Conservation (phyloP, 495 filamentous ascomycete genomes). For the Penicillium cosmopolitanum region DNA sequence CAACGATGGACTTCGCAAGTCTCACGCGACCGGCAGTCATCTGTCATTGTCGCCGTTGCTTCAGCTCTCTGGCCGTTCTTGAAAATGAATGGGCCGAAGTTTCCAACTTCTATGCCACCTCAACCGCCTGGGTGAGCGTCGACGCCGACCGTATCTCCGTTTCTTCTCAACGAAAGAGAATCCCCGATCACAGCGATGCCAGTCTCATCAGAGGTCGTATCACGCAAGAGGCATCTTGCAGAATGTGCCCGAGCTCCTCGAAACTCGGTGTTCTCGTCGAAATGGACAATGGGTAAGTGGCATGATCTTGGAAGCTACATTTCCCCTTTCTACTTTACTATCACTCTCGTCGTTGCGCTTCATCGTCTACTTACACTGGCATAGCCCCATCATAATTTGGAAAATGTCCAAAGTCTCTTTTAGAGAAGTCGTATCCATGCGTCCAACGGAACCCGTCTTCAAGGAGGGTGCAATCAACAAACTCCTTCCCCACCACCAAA, state of each 20-base stretch:
- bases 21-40: slow-evolving; percentile 47
- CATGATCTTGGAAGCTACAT: not conserved
- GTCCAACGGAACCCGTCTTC: slow-evolving; percentile 45
- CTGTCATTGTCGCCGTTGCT: slow-evolving; percentile 48
- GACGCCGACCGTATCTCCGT: slow-evolving; percentile 48
- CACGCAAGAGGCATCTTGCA: slow-evolving; percentile 47
- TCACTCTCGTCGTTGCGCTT: not conserved
- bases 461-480: slow-evolving; percentile 41
- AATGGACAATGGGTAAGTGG: slow-evolving; percentile 47
- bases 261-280: slow-evolving; percentile 44
- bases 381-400: slow-evolving; percentile 49
- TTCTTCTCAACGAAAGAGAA: slow-evolving; percentile 44
- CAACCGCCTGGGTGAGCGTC: slow-evolving; percentile 49
- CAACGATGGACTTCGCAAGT: slow-evolving; percentile 44
- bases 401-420: slow-evolving; percentile 50
- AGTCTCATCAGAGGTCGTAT: slow-evolving; percentile 45
- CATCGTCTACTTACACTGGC: slow-evolving; percentile 14
- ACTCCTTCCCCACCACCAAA: slow-evolving; percentile 30
- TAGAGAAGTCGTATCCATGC: slow-evolving; percentile 52
- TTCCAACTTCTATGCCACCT: slow-evolving; percentile 46
- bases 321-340: not conserved
- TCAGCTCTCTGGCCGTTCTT: slow-evolving; percentile 49
- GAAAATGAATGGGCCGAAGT: slow-evolving; percentile 54
- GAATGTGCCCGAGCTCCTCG: slow-evolving; percentile 44
- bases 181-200: slow-evolving; percentile 47